Percentiles rank a stretch among this genome's conserved stretches.
Conservation (phyloP, 305 asterid species). For the Solanum chacoense region DNA sequence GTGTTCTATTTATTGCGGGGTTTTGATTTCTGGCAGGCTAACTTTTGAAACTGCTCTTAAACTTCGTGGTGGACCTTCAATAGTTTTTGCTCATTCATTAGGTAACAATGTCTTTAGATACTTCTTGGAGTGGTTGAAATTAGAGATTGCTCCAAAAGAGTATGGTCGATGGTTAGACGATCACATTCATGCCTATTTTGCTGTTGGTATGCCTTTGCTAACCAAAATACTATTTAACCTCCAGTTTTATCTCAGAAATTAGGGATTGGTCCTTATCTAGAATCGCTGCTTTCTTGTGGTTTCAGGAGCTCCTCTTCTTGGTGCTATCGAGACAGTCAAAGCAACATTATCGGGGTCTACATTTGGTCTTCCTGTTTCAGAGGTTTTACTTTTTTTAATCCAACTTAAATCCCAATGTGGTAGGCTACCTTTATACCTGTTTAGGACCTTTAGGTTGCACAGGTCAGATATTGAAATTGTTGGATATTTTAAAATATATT, state of each 20-base stretch:
- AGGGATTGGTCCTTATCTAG: constrained; percentile 10
- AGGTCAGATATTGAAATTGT: neutral
- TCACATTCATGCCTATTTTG: constrained; percentile 97
- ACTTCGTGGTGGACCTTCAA: constrained; percentile 93
- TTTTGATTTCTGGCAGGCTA: constrained; percentile 42
- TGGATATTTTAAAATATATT: neutral
- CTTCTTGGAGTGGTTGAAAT: constrained; percentile 97
- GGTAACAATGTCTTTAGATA: constrained; percentile 98
- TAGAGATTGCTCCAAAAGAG: constrained; percentile 89
- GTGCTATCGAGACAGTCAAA: constrained; percentile 75
- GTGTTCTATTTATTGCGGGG: neutral
- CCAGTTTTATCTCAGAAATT: neutral
- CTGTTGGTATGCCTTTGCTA: constrained; percentile 70
- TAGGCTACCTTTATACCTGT: neutral
- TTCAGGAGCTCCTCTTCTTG: constrained; percentile 96
- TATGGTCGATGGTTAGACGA: constrained; percentile 83
- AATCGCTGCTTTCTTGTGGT: constrained; percentile 13
- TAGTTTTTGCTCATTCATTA: constrained; percentile 93
- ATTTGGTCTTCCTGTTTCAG: constrained; percentile 92
- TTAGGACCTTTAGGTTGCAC: neutral
- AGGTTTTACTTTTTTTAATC: constrained; percentile 46
- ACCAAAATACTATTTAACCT: constrained; percentile 11
- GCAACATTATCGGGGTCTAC: constrained; percentile 74
- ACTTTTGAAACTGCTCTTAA: constrained; percentile 96
- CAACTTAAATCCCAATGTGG: neutral